Evolutionary conservation across 345 rosid species (phyloP), one percentile per base, ranked within the genome.

Genomic region (Ricinus communis): DNA sequence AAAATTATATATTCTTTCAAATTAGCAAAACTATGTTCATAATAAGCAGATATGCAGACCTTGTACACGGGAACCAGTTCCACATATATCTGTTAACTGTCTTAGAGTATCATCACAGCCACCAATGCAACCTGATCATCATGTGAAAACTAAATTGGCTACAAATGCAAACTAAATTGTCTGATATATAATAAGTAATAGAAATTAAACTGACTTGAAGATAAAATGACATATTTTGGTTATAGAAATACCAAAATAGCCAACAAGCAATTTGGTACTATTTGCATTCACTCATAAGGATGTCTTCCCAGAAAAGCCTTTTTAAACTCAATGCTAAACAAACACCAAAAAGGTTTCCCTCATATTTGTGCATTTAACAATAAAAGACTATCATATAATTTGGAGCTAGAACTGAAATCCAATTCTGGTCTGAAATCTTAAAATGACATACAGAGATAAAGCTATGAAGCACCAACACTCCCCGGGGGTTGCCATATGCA

Each of bases 1-100:
- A 15, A 28, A 5, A 57, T 30, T 36, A 57, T 57, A 57, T 15
- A 19, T 15, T 28, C 40, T 57, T 57, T 28, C n/a, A 5, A 13
- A 57, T 14, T 57, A 22, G 2, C 4, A 57, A 57, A 57, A 57
- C 50, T 22, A 13, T 43, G 33, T 40, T 33, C 70, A 73, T 33
- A 36, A 58, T 31, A 22, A 15, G 46, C 5, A 68, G 40, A n/a
- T 15, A 41, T 10, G 64, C 78, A 65, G 40, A 94, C 98, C 98
- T 91, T 88, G 81, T 80, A 79, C 66, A 43, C 97, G 97, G 58
- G 93, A 81, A 68, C 97, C 98, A 31, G 97, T 91, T 82, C 97
- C 98, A 76, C 98, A 94, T 63, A 91, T 90, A 72, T 91, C 96
- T 74, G 77, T 87, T 77, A 94, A 74, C 74, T 91, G 92, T 67